phyloP scores from a whole-genome alignment of 768 basidiomycete species.

The Clavulina sp. region DNA sequence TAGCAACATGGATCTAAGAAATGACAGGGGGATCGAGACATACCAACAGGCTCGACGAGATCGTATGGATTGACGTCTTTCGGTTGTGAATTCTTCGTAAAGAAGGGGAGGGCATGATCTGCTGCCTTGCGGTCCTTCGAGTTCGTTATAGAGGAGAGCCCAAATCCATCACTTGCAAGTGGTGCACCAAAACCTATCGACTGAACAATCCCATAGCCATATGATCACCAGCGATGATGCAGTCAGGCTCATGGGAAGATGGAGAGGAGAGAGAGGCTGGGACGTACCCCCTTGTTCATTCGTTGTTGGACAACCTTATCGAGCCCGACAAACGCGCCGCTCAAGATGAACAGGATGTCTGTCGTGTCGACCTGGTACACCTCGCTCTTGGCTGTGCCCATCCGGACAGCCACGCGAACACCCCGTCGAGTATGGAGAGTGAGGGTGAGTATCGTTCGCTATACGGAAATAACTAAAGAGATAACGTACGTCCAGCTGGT shows the following conservation, averaged over 20 bases:
- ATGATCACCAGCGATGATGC: no score
- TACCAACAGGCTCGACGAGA: slow-evolving; percentile 53
- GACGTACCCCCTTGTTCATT: slow-evolving; percentile 66
- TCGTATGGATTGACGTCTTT: slow-evolving; percentile 36
- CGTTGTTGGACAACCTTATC: slow-evolving; percentile 66
- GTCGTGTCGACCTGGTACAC: slow-evolving; percentile 67
- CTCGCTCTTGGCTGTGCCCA: slow-evolving; percentile 27
- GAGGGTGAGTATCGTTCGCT: no score
- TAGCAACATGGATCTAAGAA: slow-evolving; percentile 7
- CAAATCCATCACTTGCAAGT: slow-evolving; percentile 17
- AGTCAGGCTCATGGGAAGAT: background rate
- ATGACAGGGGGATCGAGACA: slow-evolving; percentile 9
- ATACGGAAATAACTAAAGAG: no score
- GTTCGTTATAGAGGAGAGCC: background rate
- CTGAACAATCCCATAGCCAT: slow-evolving; percentile 23
- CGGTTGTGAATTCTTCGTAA: slow-evolving; percentile 53
- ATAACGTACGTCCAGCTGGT: slow-evolving; percentile 17
- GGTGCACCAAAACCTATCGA: slow-evolving; percentile 75
- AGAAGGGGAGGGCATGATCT: slow-evolving; percentile 42
- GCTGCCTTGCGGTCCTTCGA: no score
- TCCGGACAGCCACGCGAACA: background rate
- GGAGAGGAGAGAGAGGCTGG: background rate
- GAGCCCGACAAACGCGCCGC: slow-evolving; percentile 88
- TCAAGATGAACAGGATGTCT: slow-evolving; percentile 86
- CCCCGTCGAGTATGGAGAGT: background rate